Conservation (phyloP, 2,329 filamentous ascomycete genomes). For the Exophiala lecanii-corni region DNA sequence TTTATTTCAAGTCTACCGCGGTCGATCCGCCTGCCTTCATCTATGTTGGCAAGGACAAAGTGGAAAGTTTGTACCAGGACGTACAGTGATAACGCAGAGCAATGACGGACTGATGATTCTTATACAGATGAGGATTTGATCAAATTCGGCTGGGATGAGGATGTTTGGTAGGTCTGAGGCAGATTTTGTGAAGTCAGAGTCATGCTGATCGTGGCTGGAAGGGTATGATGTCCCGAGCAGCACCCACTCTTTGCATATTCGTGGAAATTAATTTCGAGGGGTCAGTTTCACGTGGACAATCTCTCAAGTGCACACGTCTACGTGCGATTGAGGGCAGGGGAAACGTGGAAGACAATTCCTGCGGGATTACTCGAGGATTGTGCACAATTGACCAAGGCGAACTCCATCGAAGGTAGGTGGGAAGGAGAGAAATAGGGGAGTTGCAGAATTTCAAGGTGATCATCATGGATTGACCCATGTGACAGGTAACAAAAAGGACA, state of each 20-base stretch:
- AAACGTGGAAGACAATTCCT: conserved; percentile 79
- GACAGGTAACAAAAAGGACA: conserved; percentile 98
- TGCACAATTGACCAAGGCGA: conserved; percentile 96
- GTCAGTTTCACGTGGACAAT: conserved; percentile 97
- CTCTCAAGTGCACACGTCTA: conserved; percentile 96
- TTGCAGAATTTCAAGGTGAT: too few species aligned
- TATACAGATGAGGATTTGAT: conserved; percentile 93
- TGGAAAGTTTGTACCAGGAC: conserved; percentile 69
- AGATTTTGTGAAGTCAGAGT: too few species aligned
- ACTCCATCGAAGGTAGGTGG: conserved; percentile 82
- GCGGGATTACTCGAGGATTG: conserved; percentile 73
- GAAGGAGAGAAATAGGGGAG: too few species aligned
- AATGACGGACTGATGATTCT: conserved; percentile 3
- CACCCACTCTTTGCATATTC: too few species aligned
- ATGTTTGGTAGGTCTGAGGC: conserved; percentile 77
- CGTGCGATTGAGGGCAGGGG: conserved; percentile 71
- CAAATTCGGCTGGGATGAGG: conserved; percentile 87
- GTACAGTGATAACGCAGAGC: not conserved
- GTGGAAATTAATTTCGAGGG: too few species aligned
- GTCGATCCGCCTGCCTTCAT: conserved; percentile 80
- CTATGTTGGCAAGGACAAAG: conserved; percentile 98
- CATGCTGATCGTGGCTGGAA: too few species aligned
- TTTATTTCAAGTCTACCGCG: conserved; percentile 85
- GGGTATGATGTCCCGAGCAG: too few species aligned
- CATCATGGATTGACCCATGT: too few species aligned